Conservation (phyloP, 257 asterid species). For the Orobanche coerulescens region DNA sequence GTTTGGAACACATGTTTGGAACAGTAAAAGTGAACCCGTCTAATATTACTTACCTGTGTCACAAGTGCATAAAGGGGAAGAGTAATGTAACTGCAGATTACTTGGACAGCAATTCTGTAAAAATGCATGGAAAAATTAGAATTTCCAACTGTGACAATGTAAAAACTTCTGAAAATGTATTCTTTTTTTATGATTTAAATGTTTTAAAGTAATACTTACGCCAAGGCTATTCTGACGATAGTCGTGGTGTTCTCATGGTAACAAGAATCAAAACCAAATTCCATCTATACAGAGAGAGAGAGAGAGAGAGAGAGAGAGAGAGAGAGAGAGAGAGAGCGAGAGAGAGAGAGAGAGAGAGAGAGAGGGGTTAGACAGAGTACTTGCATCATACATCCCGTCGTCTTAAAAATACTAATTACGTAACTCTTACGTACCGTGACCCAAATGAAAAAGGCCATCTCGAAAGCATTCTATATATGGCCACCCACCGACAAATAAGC, state of each 20-base stretch:
- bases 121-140: neutral
- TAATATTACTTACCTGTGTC: conserved; percentile 23
- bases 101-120: conserved; percentile 31
- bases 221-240: conserved; percentile 20
- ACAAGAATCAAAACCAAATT: conserved; percentile 26
- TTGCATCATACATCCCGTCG: too few species aligned
- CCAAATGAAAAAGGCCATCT: conserved; percentile 35
- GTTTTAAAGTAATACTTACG: conserved; percentile 16
- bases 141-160: too few species aligned
- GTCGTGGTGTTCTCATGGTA: conserved; percentile 25
- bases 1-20: too few species aligned
- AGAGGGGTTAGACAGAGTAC: too few species aligned
- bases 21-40: too few species aligned
- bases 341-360: too few species aligned
- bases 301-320: neutral
- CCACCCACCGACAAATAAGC: neutral
- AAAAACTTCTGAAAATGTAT: too few species aligned
- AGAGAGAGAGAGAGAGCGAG: neutral
- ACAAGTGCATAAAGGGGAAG: conserved; percentile 39
- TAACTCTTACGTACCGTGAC: conserved; percentile 24
- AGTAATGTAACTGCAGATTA: conserved; percentile 36
- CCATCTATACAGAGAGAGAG: conserved; percentile 18
- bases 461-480: conserved; percentile 31
- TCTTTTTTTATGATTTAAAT: too few species aligned
- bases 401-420: too few species aligned